Evolutionary conservation across 441 rosid species (phyloP).

Genomic region (Euphorbia celastroides): DNA sequence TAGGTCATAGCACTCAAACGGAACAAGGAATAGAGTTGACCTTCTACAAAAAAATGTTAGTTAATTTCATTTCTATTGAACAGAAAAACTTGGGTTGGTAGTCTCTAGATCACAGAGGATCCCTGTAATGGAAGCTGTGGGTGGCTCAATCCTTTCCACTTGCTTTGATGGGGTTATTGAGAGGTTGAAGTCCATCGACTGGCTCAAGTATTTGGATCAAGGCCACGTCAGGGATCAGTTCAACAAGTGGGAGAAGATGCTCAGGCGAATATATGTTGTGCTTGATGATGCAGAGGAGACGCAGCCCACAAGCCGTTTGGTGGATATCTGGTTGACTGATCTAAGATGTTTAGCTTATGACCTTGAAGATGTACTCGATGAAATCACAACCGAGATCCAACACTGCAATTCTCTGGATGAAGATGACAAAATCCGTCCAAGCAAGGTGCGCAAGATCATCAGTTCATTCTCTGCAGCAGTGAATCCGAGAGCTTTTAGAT

Average conservation of each 20-base stretch:
- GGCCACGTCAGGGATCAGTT: not conserved
- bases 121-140: constrained; percentile 5
- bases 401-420: not conserved
- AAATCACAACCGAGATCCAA: not conserved
- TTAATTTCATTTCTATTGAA: not conserved
- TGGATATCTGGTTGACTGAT: not conserved
- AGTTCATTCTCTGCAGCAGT: not conserved
- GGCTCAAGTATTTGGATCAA: constrained; percentile 1
- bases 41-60: not conserved
- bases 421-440: not conserved
- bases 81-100: not conserved
- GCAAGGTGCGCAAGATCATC: not conserved
- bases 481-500: not conserved
- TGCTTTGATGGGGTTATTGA: not conserved
- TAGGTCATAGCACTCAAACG: not conserved
- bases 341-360: not conserved
- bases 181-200: not conserved
- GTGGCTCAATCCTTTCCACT: not conserved
- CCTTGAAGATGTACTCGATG: not conserved
- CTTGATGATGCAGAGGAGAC: constrained; percentile 5
- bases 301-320: not conserved
- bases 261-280: not conserved
- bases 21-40: not conserved
- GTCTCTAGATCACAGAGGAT: not conserved
- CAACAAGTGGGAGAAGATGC: not conserved